A percentile compares a stretch with the other conserved stretches of the same genome.
These are phyloP conservation scores for Geosmithia putterillii DNA, from an alignment of 2,329 filamentous ascomycete species.

Conservation along the genomic window DNA sequence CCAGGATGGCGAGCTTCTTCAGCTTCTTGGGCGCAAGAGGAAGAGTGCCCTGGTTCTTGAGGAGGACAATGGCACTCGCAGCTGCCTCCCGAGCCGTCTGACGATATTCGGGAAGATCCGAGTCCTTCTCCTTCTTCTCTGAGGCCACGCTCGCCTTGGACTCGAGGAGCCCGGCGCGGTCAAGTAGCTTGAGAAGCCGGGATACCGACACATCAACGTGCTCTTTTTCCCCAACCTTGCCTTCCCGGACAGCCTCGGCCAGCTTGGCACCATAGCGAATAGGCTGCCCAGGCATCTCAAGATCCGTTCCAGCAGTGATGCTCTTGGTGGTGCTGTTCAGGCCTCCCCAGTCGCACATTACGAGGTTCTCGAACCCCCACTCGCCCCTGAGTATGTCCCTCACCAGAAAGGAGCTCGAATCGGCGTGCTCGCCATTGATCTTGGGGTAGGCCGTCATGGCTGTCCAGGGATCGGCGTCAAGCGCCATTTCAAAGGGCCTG, in stretches of 20 bases:
- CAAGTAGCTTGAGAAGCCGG: neutral
- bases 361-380: conserved; percentile 27
- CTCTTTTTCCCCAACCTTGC: conserved; percentile 14
- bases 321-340: conserved; percentile 14
- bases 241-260: conserved; percentile 35
- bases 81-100: conserved; percentile 33
- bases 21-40: conserved; percentile 53
- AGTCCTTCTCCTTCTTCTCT: conserved; percentile 15
- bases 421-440: conserved; percentile 27
- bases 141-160: neutral
- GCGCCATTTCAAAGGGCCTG: conserved; percentile 30
- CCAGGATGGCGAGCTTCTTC: conserved; percentile 46
- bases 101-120: conserved; percentile 40
- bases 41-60: conserved; percentile 24
- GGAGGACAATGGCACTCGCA: neutral
- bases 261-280: conserved; percentile 4
- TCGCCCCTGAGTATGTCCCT: conserved; percentile 22
- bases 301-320: conserved; percentile 9
- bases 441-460: conserved; percentile 17
- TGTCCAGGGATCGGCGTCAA: conserved; percentile 14
- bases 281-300: conserved; percentile 18
- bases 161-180: neutral
- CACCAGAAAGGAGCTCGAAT: conserved; percentile 20
- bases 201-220: conserved; percentile 1
- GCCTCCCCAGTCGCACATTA: conserved; percentile 30